Conservation (phyloP, 2,329 filamentous ascomycete genomes). For the Stagonosporopsis tanaceti region DNA sequence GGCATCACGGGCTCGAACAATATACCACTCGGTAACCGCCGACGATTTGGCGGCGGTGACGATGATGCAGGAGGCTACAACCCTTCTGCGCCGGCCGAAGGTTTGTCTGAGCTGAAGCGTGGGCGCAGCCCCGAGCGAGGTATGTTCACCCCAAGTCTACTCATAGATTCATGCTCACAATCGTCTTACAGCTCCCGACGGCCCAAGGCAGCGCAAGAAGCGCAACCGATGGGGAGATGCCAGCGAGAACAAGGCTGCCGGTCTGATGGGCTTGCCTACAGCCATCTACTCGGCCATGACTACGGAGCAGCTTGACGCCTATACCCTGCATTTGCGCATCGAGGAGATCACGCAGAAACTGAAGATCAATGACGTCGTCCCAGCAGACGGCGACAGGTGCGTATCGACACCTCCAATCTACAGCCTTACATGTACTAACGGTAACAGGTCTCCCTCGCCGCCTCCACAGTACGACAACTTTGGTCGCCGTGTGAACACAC, state of each 20-base stretch:
- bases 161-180: constrained; percentile 21
- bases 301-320: constrained; percentile 96
- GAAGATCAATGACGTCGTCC: constrained; percentile 98
- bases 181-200: constrained; percentile 63
- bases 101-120: constrained; percentile 72
- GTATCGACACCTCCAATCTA: constrained; percentile 42
- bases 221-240: constrained; percentile 98
- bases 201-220: constrained; percentile 91
- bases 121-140: constrained; percentile 90
- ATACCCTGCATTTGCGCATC: constrained; percentile 94
- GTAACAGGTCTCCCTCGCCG: constrained; percentile 85
- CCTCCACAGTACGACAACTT: constrained; percentile 99
- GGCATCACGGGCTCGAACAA: constrained; percentile 99
- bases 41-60: constrained; percentile 78
- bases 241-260: constrained; percentile 97
- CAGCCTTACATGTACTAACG: neutral
- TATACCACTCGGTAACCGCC: constrained; percentile 86
- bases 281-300: constrained; percentile 98
- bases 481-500: constrained; percentile 97
- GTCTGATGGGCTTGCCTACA: constrained; percentile 95
- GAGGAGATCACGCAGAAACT: constrained; percentile 99
- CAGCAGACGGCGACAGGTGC: constrained; percentile 93
- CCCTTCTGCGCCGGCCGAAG: constrained; percentile 56
- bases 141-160: constrained; percentile 53
- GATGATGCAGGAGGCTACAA: constrained; percentile 54